A percentile compares a stretch with the other conserved stretches of the same genome.
These are phyloP conservation scores for Yamadazyma atlantica DNA, from an alignment of 1,139 yeast species.

Conservation along the genomic window DNA sequence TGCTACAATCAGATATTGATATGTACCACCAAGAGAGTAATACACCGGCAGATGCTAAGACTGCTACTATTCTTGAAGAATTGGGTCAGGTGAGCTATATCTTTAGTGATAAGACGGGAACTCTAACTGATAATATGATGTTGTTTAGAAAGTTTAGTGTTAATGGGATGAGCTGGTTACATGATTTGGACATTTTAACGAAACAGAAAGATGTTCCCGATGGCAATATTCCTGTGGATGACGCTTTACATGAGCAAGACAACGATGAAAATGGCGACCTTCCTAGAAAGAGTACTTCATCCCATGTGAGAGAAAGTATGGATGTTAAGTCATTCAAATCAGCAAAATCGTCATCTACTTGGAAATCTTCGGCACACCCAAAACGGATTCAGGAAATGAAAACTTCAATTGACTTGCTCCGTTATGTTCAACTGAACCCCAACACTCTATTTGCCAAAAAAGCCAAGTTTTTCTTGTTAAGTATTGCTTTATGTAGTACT, in stretches of 20 bases:
- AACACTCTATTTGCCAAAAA: constrained; percentile 65
- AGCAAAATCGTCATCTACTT: constrained; percentile 22
- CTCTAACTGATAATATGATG: constrained; percentile 90
- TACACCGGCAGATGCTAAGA: constrained; percentile 92
- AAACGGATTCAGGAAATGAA: constrained; percentile 25
- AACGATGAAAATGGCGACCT: too few relatives aligned
- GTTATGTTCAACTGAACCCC: constrained; percentile 72
- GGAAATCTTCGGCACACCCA: constrained; percentile 44
- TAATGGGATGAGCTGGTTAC: constrained; percentile 88
- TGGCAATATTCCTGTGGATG: too few relatives aligned
- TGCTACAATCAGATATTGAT: constrained; percentile 87
- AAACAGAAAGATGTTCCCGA: neutral
- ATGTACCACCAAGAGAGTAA: constrained; percentile 85
- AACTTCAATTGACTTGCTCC: constrained; percentile 55
- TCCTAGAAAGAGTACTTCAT: constrained; percentile 30
- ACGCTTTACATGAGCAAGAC: neutral
- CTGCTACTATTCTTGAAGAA: constrained; percentile 94
- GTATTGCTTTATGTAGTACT: constrained; percentile 85
- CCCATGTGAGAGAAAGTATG: constrained; percentile 33
- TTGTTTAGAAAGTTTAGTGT: constrained; percentile 79
- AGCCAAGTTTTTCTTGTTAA: constrained; percentile 75
- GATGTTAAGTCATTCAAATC: constrained; percentile 23
- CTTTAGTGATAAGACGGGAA: constrained; percentile 96
- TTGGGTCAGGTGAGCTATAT: constrained; percentile 94
- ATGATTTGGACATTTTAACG: constrained; percentile 56